These are phyloP conservation scores for Colletotrichum salicis DNA, from an alignment of 2,329 filamentous ascomycete species.

Conservation along the genomic window DNA sequence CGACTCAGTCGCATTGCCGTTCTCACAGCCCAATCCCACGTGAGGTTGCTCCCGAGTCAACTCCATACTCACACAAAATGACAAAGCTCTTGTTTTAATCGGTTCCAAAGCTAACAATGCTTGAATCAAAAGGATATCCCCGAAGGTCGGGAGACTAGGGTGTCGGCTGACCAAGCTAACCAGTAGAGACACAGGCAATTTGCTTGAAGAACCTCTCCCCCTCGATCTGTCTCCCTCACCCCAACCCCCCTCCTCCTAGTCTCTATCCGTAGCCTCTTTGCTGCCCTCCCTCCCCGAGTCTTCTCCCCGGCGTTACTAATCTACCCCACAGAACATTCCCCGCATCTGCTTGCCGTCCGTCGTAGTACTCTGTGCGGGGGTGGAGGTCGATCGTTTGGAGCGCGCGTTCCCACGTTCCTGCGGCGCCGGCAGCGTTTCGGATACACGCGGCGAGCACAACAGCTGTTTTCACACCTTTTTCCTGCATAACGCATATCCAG, in stretches of 20 bases:
- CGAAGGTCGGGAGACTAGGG: neutral
- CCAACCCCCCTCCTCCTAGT: neutral
- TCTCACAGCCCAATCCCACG: neutral
- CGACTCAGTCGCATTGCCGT: neutral
- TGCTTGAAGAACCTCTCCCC: constrained; percentile 3
- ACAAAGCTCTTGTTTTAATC: neutral
- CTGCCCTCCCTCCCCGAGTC: neutral
- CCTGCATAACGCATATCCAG: constrained; percentile 4
- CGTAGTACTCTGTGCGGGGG: constrained; percentile 18
- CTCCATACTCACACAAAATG: neutral
- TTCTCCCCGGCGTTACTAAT: neutral
- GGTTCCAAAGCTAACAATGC: neutral
- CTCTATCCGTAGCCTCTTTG: neutral
- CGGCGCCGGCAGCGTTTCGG: constrained; percentile 25
- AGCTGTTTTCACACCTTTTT: constrained; percentile 8
- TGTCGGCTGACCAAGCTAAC: constrained; percentile 10
- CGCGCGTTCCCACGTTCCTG: constrained; percentile 17
- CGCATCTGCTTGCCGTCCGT: constrained; percentile 23
- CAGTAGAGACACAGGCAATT: constrained; percentile 9
- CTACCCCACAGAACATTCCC: constrained; percentile 19
- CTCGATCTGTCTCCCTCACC: neutral
- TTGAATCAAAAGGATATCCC: neutral
- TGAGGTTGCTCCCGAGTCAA: neutral
- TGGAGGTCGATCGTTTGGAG: constrained; percentile 6
- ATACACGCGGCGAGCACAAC: constrained; percentile 14